Conservation (phyloP, 495 filamentous ascomycete genomes). For the Penicillium flavigenum region DNA sequence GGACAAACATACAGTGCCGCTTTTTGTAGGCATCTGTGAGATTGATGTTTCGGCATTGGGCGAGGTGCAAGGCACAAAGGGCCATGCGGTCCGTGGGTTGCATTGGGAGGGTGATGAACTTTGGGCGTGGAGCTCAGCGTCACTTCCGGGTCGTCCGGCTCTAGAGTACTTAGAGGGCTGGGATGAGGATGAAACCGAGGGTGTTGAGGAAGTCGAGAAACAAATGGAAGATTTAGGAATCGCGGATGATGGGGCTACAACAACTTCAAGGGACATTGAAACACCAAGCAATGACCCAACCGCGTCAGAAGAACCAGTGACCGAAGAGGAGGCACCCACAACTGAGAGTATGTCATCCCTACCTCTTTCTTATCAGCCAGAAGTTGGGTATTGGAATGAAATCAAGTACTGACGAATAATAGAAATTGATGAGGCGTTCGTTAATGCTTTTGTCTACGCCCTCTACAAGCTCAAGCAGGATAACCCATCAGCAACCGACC, state of each 20-base stretch:
- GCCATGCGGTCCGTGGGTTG: slow-evolving; percentile 63
- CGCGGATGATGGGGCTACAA: slow-evolving; percentile 31
- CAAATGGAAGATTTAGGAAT: slow-evolving; percentile 44
- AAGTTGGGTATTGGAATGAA: neutral
- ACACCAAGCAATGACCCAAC: slow-evolving; percentile 13
- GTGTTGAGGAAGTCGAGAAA: slow-evolving; percentile 44
- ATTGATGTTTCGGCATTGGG: slow-evolving; percentile 61
- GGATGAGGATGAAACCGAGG: slow-evolving; percentile 38
- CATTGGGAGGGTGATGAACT: slow-evolving; percentile 77
- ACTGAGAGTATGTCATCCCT: slow-evolving; percentile 51
- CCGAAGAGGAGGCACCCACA: slow-evolving; percentile 49
- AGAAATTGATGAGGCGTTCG: slow-evolving; percentile 71
- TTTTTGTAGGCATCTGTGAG: slow-evolving; percentile 65
- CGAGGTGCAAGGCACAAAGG: slow-evolving; percentile 63
- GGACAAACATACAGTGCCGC: slow-evolving; percentile 59
- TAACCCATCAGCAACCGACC: slow-evolving; percentile 45
- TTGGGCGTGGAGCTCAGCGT: slow-evolving; percentile 62
- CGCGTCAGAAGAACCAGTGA: slow-evolving; percentile 21
- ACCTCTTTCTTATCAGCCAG: neutral
- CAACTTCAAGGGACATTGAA: slow-evolving; percentile 31
- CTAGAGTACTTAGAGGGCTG: slow-evolving; percentile 53
- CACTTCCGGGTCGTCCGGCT: slow-evolving; percentile 50
- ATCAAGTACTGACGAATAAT: slow-evolving; percentile 20
- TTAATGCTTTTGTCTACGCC: slow-evolving; percentile 66
- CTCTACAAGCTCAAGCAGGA: slow-evolving; percentile 56